Conservation (phyloP, 345 rosid genomes). For the Melaleuca quinquenervia region DNA sequence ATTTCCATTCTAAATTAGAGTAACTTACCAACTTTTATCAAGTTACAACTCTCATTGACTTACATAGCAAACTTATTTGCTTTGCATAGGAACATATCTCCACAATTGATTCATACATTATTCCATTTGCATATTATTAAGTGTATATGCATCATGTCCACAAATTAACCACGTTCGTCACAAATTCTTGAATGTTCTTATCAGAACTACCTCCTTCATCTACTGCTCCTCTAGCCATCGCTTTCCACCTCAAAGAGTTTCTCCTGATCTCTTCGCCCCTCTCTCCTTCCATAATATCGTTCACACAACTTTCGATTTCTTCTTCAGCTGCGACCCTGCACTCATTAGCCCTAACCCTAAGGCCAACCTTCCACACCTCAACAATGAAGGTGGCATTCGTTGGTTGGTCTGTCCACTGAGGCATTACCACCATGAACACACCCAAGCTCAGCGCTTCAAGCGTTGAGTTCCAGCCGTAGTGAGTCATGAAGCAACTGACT, state of each 20-base stretch:
- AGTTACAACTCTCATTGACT: no score
- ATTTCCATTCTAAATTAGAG: neutral
- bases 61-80: neutral
- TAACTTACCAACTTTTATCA: neutral
- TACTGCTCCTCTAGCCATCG: slow-evolving; percentile 27
- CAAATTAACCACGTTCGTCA: neutral
- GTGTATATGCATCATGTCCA: neutral
- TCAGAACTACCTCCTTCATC: slow-evolving; percentile 51
- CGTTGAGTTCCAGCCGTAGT: slow-evolving; percentile 67
- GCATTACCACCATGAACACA: slow-evolving; percentile 47
- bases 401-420: slow-evolving; percentile 49
- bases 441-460: slow-evolving; percentile 53
- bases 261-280: slow-evolving; percentile 20
- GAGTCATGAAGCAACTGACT: slow-evolving; percentile 52
- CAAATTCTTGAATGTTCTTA: slow-evolving; percentile 25
- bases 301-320: slow-evolving; percentile 29
- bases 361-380: slow-evolving; percentile 53
- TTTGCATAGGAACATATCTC: neutral
- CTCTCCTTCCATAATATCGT: slow-evolving; percentile 45
- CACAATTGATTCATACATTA: neutral
- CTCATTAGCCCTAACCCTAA: slow-evolving; percentile 20
- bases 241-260: slow-evolving; percentile 39
- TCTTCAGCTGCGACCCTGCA: slow-evolving; percentile 23
- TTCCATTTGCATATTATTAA: neutral
- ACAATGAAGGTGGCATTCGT: slow-evolving; percentile 42